phyloP scores from a whole-genome alignment of 495 filamentous ascomycete species.

The Penicillium coffeae region DNA sequence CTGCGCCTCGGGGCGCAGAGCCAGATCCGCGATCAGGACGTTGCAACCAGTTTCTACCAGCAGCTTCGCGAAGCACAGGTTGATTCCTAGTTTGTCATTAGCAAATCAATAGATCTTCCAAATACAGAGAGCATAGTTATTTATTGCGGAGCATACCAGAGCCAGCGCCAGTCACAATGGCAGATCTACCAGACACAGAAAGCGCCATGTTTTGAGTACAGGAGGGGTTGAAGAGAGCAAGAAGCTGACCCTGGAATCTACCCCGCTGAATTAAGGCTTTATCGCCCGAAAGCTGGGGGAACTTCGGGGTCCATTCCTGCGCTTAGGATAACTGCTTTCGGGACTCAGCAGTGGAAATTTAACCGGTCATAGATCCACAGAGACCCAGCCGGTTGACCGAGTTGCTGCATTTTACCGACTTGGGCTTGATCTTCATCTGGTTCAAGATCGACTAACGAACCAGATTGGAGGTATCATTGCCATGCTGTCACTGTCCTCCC shows the following conservation, averaged over 20 bases:
- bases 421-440: slow-evolving; percentile 1
- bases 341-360: slow-evolving; percentile 13
- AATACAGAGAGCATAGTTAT: neutral
- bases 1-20: slow-evolving; percentile 60
- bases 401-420: neutral
- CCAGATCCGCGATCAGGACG: slow-evolving; percentile 63
- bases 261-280: no score
- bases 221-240: neutral
- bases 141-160: slow-evolving; percentile 47
- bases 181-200: slow-evolving; percentile 56
- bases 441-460: neutral
- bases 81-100: slow-evolving; percentile 32
- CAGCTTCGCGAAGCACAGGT: slow-evolving; percentile 56
- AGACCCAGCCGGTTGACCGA: slow-evolving; percentile 15
- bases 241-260: neutral
- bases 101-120: slow-evolving; percentile 2
- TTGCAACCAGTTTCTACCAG: slow-evolving; percentile 59
- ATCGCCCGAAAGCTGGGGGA: slow-evolving; percentile 13
- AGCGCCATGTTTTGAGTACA: slow-evolving; percentile 29
- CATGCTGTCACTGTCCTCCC: neutral
- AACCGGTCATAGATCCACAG: slow-evolving; percentile 10
- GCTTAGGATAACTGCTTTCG: slow-evolving; percentile 14
- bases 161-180: slow-evolving; percentile 69
- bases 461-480: neutral
- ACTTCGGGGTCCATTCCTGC: slow-evolving; percentile 18